Base-by-base conservation (phyloP, 108 stramenopile genomes). In the Mediolabrus comicus region DNA sequence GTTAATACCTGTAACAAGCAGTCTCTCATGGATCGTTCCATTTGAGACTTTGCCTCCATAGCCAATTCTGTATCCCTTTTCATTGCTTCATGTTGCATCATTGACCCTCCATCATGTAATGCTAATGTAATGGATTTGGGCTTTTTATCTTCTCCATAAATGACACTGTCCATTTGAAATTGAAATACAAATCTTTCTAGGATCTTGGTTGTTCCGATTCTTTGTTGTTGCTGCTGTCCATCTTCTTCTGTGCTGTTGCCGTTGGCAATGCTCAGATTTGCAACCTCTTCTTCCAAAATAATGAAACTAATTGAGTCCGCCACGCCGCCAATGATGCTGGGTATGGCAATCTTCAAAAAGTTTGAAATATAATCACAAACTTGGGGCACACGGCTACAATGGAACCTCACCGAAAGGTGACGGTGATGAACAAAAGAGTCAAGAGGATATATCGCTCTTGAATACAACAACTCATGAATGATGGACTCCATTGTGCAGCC, bases 391-490 rank as follows among this genome's bases (percentile, higher is more conserved):
- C 77, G 65, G 29, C 53, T 62, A 13, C 77, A 73, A 38, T 79
- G 72, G 54, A 73, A 82, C 53, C 70, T 64, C 5, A 82, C 81
- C 4, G 77, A 77, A 31, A 79, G 70, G 36, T 71, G 64, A 4
- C 81, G 72, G 26, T 68, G 61, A 4, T 74, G 31, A 30, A 72
- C 53, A 62, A 78, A 82, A 46, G 65, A 67, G 19, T 78, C 77
- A 17, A 67, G 72, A 11, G 81, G 81, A 34, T 82, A 82, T 43
- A 82, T 69, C 2, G 66, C 39, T 22, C 81, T 72, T 3, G 70
- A 69, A 67, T 78, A 67, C 17, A 82, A 67, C 22, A 82, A 67
- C 28, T 82, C 72, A 56, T 82, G 81, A 17, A 82, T 39, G 28
- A 78, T 74, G 2, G 77, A 53, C 28, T 78, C 66, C 52, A 82